Percentiles rank a stretch among this genome's conserved stretches.
Evolutionary conservation across 2,329 filamentous ascomycete species (phyloP).

Genomic region (Penicillium expansum): DNA sequence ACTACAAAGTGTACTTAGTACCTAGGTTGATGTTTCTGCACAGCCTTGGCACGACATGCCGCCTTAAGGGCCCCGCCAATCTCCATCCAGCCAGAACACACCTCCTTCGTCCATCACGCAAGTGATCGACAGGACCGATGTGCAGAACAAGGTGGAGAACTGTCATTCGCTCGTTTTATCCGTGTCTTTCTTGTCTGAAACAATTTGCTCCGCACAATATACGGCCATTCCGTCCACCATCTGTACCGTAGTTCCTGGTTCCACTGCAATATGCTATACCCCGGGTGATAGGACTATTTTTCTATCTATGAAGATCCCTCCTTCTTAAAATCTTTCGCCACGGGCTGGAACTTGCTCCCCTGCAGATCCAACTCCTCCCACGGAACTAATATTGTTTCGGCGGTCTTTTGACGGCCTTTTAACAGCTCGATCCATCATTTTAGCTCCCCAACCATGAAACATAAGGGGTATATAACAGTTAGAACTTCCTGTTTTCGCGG

Average conservation of each 20-base stretch:
- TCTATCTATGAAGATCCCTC: neutral
- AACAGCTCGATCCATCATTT: neutral
- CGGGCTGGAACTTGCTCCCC: neutral
- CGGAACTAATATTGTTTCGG: neutral
- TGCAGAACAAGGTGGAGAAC: neutral
- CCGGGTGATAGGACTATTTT: neutral
- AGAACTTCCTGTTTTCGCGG: neutral
- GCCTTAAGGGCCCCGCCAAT: neutral
- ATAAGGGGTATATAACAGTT: slow-evolving; percentile 17
- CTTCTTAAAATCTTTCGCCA: neutral
- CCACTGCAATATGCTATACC: slow-evolving; percentile 1
- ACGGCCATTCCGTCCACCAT: neutral
- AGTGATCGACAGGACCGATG: slow-evolving; percentile 7
- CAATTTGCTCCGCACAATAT: neutral
- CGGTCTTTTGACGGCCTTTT: neutral
- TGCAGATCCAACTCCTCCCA: slow-evolving; percentile 2
- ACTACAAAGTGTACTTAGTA: neutral
- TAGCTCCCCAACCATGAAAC: neutral
- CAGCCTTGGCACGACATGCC: neutral
- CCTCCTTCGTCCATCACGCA: neutral
- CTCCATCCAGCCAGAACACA: neutral
- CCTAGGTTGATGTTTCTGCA: neutral
- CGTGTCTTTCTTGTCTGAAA: neutral
- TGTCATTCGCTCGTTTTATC: neutral
- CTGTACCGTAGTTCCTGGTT: neutral